These are phyloP conservation scores for Mycena rosella DNA, from an alignment of 768 basidiomycete genomes.

Conservation along the genomic window DNA sequence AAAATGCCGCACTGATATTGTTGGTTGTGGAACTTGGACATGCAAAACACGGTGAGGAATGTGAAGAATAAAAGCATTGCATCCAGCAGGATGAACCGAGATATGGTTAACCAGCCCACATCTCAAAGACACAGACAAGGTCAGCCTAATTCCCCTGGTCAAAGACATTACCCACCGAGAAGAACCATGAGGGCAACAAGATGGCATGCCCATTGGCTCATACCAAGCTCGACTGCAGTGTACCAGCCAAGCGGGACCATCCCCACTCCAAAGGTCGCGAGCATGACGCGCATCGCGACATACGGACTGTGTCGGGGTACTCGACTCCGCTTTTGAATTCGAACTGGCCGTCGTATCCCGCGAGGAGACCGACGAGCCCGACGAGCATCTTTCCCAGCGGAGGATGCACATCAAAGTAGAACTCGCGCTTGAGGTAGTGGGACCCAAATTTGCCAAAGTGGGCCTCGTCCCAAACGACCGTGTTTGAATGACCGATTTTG, in stretches of 20 bases:
- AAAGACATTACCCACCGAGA: constrained; percentile 69
- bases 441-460: constrained; percentile 99
- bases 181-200: constrained; percentile 95
- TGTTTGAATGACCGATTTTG: constrained; percentile 86
- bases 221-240: constrained; percentile 93
- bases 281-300: constrained; percentile 94
- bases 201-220: constrained; percentile 92
- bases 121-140: constrained; percentile 73
- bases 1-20: constrained; percentile 83
- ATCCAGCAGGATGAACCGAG: constrained; percentile 96
- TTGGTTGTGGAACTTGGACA: constrained; percentile 97
- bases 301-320: constrained; percentile 92
- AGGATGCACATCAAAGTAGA: constrained; percentile 99
- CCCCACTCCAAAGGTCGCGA: constrained; percentile 94
- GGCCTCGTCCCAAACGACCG: constrained; percentile 99
- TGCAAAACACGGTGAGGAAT: constrained; percentile 93
- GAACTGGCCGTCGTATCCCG: constrained; percentile 92
- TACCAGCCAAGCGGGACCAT: constrained; percentile 99
- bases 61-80: constrained; percentile 99
- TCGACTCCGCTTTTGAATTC: constrained; percentile 93
- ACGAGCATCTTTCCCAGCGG: constrained; percentile 99
- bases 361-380: constrained; percentile 89
- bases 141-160: constrained; percentile 3
- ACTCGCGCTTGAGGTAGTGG: constrained; percentile 98
- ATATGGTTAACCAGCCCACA: constrained; percentile 96